Base-by-base conservation (phyloP, 2,329 filamentous ascomycete species). In the Trichoderma arundinaceum region DNA sequence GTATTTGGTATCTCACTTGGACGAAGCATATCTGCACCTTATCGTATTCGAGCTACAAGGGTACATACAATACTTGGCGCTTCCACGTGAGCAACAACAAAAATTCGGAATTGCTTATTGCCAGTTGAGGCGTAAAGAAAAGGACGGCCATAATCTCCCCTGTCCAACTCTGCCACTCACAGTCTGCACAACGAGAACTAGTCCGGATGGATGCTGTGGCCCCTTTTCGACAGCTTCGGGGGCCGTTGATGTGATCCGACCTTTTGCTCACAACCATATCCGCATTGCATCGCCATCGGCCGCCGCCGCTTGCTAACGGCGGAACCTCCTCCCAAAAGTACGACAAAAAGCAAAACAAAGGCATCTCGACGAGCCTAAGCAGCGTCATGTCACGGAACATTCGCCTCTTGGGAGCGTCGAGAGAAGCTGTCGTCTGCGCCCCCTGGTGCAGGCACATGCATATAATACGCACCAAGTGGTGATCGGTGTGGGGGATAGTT, bases 401-500 rank as follows among this genome's bases (percentile, higher is more conserved):
- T 5, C 19, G 33, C 51, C 17, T 39, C 51, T 22, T 7, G 51
- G 17, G 28, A 22, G 48, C 48, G 38, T 46, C 49, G 28, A 38
- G 22, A 44, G 59, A 53, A 12, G 48, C 38, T 22, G 28, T 52
- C 28, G 28, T n/a, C 49, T 44, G 43, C 43, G 59, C 65, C 61
- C 54, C 51, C 44, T 63, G 32, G 56, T 66, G 39, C 49, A 51
- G 65, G 44, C 52, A 53, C 65, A 63, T 66, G 59, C 54, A 65
- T 46, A 59, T 44, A 22, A 65, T 15, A 51, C 62, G 17, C 62
- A 28, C 49, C 44, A 65, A 58, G 9, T 19, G 38, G 22, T 58
- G 56, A 64, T 66, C 59, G 35, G 52, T 66, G 59, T 54, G 65
- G 65, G 65, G 61, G 65, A 65, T 38, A 48, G 65, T 64, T 67